A percentile compares a stretch with the other conserved stretches of the same genome.
These are phyloP conservation scores for Hymenoscyphus linearis DNA, from an alignment of 2,329 filamentous ascomycete species.

Conservation along the genomic window DNA sequence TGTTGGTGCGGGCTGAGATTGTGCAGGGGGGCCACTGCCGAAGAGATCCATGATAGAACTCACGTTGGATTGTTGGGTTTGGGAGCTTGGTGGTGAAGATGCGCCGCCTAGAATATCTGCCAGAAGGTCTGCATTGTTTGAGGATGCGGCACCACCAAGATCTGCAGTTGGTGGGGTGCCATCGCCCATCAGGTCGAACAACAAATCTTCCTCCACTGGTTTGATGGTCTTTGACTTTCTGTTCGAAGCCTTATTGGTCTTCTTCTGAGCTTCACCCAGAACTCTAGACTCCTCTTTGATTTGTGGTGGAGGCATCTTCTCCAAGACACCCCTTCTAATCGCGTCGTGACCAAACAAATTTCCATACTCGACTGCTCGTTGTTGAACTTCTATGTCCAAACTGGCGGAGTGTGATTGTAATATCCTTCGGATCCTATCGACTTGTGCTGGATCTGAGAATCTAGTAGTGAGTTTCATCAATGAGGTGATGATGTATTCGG, in stretches of 20 bases:
- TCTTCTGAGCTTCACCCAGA: slow-evolving; percentile 71
- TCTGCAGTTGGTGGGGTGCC: slow-evolving; percentile 56
- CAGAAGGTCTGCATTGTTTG: slow-evolving; percentile 78
- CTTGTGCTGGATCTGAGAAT: slow-evolving; percentile 74
- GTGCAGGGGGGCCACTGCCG: slow-evolving; percentile 42
- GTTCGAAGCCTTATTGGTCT: slow-evolving; percentile 62
- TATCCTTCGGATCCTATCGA: slow-evolving; percentile 77
- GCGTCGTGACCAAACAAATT: slow-evolving; percentile 91
- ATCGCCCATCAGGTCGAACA: slow-evolving; percentile 89
- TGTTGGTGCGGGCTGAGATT: slow-evolving; percentile 41
- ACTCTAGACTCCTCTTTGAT: slow-evolving; percentile 94
- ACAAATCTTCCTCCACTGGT: slow-evolving; percentile 82
- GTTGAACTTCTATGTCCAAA: slow-evolving; percentile 91
- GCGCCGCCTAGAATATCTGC: slow-evolving; percentile 84
- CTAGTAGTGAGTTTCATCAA: slow-evolving; percentile 92
- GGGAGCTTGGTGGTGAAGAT: slow-evolving; percentile 41
- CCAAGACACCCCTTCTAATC: slow-evolving; percentile 81
- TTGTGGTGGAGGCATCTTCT: slow-evolving; percentile 96
- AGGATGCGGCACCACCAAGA: slow-evolving; percentile 68
- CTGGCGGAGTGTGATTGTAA: slow-evolving; percentile 76
- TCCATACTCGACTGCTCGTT: slow-evolving; percentile 89
- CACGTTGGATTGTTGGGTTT: slow-evolving; percentile 51
- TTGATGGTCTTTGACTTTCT: slow-evolving; percentile 74
- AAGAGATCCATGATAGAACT: slow-evolving; percentile 91
- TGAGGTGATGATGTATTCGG: slow-evolving; percentile 93